Base-by-base conservation (phyloP, 495 filamentous ascomycete genomes). In the Daldinia caldariorum region DNA sequence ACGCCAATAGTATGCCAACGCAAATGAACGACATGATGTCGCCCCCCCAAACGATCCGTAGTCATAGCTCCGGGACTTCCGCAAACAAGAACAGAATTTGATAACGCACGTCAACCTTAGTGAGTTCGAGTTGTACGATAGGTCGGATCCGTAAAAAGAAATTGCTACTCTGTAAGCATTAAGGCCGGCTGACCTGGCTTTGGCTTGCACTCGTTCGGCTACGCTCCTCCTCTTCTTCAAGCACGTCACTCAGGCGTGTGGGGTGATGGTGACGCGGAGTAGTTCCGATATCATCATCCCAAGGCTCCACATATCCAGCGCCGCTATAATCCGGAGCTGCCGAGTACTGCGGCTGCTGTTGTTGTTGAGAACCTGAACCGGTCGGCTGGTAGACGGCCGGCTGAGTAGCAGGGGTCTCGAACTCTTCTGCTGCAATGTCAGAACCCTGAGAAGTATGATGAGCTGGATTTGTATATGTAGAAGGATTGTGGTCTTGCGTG, bases 181-280 rank as follows among this genome's bases (percentile, higher is more conserved):
- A 83, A 41, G 76, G 75, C 29, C 82, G 81, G 69, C 82, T 83
- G 45, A 83, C 75, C 69, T 80, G 79, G 22, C 70, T 73, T 32
- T 77, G 75, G 74, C 83, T 85, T 5, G 83, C 79, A 54, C 84
- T 86, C 3, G 85, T 86, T 6, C 85, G 81, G 64, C 90, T 90
- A 39, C 87, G 81, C 78, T 94, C 91, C 61, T 97, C 90, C 71
- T 92, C 89, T 45, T 89, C 88, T 67, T 99, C 95, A 9, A 95
- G 84, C 10, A 99, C 94, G 82, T 99, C 95, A 76, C 95, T 97
- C 62, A 99, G 81, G 58, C 95, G 83, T 3, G 94, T 97, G 0
- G 94, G 94, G 80, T 98, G 95, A 74, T 97, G 94, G 80, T 97
- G 95, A 54, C 94, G 84, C n/a, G 91, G 88, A 12, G 56, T 67